Evolutionary conservation across 495 filamentous ascomycete species (phyloP).

Genomic region (Aspergillus bertholletiae): DNA sequence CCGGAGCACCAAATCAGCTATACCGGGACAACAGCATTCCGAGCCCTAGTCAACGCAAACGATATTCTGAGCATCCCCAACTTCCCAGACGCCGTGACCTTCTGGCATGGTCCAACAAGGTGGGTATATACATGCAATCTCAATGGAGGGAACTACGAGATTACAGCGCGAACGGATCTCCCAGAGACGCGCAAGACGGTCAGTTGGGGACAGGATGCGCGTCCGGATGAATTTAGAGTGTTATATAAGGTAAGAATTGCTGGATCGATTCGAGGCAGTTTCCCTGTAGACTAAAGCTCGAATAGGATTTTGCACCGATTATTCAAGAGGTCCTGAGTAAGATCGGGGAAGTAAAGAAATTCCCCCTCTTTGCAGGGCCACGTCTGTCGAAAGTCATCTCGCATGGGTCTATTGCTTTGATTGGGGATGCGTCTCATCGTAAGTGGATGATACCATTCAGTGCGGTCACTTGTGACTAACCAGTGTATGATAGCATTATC

Average conservation of each 20-base stretch:
- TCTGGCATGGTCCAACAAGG: slow-evolving; percentile 22
- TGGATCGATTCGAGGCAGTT: background rate
- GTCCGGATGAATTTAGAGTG: slow-evolving; percentile 12
- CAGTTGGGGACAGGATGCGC: slow-evolving; percentile 20
- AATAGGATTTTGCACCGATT: slow-evolving; percentile 19
- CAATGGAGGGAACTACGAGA: slow-evolving; percentile 17
- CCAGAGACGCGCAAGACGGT: slow-evolving; percentile 9
- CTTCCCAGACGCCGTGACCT: slow-evolving; percentile 19
- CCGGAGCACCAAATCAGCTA: slow-evolving; percentile 20
- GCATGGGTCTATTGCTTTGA: slow-evolving; percentile 14
- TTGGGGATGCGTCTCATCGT: slow-evolving; percentile 30
- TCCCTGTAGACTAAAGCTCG: background rate
- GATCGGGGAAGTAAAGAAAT: slow-evolving; percentile 19
- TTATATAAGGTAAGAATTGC: slow-evolving; percentile 10
- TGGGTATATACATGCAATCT: slow-evolving; percentile 26
- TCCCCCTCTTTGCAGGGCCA: slow-evolving; percentile 20
- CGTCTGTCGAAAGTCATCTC: slow-evolving; percentile 10
- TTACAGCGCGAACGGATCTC: slow-evolving; percentile 14
- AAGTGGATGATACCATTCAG: too few relatives aligned
- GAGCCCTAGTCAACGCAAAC: slow-evolving; percentile 15
- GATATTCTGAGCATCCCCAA: slow-evolving; percentile 16
- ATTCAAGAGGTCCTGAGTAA: slow-evolving; percentile 14
- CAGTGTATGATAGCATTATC: slow-evolving; percentile 18
- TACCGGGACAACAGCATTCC: slow-evolving; percentile 21
- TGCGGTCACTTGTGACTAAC: too few relatives aligned